Conservation (phyloP, 495 filamentous ascomycete species). For the Podospora tetraspora region DNA sequence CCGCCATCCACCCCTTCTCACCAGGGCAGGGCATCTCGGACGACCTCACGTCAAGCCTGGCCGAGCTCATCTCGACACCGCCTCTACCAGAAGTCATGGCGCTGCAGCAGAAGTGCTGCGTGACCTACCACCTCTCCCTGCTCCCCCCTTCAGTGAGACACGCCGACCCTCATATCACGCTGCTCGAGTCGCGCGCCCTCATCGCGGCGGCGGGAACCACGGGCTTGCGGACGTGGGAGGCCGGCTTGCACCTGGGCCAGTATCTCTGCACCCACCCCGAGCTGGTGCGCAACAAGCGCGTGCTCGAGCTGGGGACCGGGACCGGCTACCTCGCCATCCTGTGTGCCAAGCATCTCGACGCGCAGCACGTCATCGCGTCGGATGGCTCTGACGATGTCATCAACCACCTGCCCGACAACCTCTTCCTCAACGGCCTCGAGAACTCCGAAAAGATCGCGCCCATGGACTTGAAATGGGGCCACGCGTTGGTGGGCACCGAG, state of each 20-base stretch:
- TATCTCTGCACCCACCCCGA: constrained; percentile 50
- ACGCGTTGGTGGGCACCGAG: constrained; percentile 43
- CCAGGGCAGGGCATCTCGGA: constrained; percentile 65
- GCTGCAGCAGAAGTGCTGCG: constrained; percentile 69
- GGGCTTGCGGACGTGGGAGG: constrained; percentile 90
- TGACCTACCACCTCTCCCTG: constrained; percentile 60
- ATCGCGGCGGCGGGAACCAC: constrained; percentile 75
- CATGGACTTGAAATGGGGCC: constrained; percentile 58
- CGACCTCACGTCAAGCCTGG: constrained; percentile 58
- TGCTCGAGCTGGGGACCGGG: constrained; percentile 86
- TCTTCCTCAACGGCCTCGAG: constrained; percentile 60
- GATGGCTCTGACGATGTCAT: constrained; percentile 76
- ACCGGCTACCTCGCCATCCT: constrained; percentile 82
- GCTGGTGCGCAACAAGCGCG: constrained; percentile 48
- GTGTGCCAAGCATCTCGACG: constrained; percentile 67
- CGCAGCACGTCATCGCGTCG: constrained; percentile 61
- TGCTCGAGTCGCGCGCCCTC: constrained; percentile 68
- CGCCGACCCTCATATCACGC: constrained; percentile 37
- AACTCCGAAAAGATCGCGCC: constrained; percentile 37
- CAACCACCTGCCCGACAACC: constrained; percentile 59
- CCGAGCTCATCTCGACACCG: constrained; percentile 52
- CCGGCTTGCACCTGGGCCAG: constrained; percentile 75
- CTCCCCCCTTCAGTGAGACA: constrained; percentile 14
- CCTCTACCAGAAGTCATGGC: constrained; percentile 54
- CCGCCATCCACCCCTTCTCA: not conserved